Base-by-base conservation (phyloP, 1,284 basidiomycete genomes). In the Schizopora paradoxa region DNA sequence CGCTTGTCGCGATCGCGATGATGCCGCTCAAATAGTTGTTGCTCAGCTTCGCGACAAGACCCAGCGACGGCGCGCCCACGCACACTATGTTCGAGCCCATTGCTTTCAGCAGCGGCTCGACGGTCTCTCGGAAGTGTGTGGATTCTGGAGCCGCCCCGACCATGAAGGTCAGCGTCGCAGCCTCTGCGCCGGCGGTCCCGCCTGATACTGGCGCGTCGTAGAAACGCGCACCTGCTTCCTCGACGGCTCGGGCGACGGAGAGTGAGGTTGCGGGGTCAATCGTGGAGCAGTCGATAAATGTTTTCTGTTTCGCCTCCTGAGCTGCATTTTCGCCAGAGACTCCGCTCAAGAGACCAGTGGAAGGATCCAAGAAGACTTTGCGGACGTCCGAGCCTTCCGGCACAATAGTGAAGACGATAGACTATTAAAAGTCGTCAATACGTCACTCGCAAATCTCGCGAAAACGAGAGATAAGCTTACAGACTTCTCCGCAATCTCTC, bases 11-110 rank as follows among this genome's bases (percentile, higher is more conserved):
- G 16, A 54, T 49, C 4, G 51, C 51, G 33, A 47, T 50, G 25
- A 52, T 43, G 5, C 53, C 53, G 22, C 51, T 53, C 41, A 54
- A 31, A 28, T 54, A 54, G 27, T 54, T 54, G 28, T 54, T 54
- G 16, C 45, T 47, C 8, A 54, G 35, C 28, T 54, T 54, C 23
- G 53, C 53, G 6, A 41, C 42, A n/a, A 54, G 51, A 19, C 53
- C 53, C 14, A 53, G 51, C 21, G 51, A 39, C 21, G 36, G 51
- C 10, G 41, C 53, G 2, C 53, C 53, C 23, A 52, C 40, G 26
- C 48, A 52, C 31, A 51, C 36, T 5, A 54, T 38, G 33, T 39
- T 42, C 19, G 41, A 45, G 7, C 53, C 53, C 53, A 54, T 54
- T 26, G 46, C 39, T 26, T 41, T 16, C 32, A 52, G 27, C 16